Percentiles rank a stretch among this genome's conserved stretches.
These are phyloP conservation scores for Nakaseomyces nivariensis DNA, from an alignment of 1,139 yeast genomes.

Conservation along the genomic window DNA sequence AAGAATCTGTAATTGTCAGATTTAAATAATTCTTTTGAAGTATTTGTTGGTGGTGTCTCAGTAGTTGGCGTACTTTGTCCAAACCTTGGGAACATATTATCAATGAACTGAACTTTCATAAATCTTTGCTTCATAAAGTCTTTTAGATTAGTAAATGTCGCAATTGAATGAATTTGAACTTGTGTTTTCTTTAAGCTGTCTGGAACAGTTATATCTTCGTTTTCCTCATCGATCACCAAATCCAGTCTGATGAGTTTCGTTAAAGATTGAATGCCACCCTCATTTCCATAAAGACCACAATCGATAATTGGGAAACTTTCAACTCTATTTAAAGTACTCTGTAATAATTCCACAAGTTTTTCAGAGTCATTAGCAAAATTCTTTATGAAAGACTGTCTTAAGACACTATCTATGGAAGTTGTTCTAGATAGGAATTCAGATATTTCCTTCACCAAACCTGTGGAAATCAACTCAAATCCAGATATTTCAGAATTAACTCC, in stretches of 20 bases:
- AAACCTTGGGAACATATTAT: constrained; percentile 15
- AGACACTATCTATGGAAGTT: constrained; percentile 6
- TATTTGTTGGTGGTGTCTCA: not conserved
- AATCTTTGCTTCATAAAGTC: constrained; percentile 44
- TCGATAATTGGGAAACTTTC: constrained; percentile 69
- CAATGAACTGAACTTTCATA: constrained; percentile 21
- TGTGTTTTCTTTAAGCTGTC: constrained; percentile 35
- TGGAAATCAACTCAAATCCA: constrained; percentile 65
- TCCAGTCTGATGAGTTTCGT: constrained; percentile 63
- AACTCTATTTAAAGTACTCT: constrained; percentile 63
- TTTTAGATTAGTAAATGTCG: constrained; percentile 66
- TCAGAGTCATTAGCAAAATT: constrained; percentile 38
- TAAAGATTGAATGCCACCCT: constrained; percentile 45
- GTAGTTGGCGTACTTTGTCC: not conserved
- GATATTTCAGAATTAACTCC: constrained; percentile 38
- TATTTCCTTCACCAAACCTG: constrained; percentile 51
- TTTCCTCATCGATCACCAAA: constrained; percentile 31
- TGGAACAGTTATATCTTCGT: constrained; percentile 28
- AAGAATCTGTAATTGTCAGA: constrained; percentile 50
- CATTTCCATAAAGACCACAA: constrained; percentile 36
- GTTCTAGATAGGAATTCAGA: constrained; percentile 32
- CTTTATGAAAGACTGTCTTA: constrained; percentile 33
- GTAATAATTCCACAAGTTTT: constrained; percentile 46
- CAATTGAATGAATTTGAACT: constrained; percentile 80
- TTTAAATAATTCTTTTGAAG: constrained; percentile 10